phyloP scores from a whole-genome alignment of 2,329 filamentous ascomycete genomes.

The Chaetomium sp. region DNA sequence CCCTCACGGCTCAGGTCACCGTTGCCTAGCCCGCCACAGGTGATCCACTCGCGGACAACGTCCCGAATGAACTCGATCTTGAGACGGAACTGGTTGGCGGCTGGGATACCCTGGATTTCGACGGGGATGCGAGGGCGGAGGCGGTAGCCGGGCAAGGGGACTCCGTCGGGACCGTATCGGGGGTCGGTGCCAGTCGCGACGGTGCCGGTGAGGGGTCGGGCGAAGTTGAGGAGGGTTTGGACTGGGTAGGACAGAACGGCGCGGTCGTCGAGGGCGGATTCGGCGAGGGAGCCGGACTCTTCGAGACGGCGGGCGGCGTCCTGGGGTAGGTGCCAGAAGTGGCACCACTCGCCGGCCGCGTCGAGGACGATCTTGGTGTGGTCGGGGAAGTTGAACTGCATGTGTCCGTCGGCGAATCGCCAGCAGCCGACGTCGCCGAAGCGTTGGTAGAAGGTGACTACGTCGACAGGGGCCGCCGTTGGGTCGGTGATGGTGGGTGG shows the following conservation, averaged over 20 bases:
- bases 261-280: conserved; percentile 63
- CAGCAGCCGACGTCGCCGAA: conserved; percentile 76
- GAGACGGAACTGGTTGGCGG: conserved; percentile 64
- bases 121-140: conserved; percentile 55
- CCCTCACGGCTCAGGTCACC: conserved; percentile 50
- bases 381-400: conserved; percentile 81
- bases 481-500: conserved; percentile 35
- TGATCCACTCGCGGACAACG: conserved; percentile 65
- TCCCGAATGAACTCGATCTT: conserved; percentile 68
- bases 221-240: conserved; percentile 66
- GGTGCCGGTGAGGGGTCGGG: conserved; percentile 29
- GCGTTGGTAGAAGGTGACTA: conserved; percentile 76
- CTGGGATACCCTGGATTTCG: conserved; percentile 57
- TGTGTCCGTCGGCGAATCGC: conserved; percentile 72
- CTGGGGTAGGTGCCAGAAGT: conserved; percentile 70
- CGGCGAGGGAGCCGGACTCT: conserved; percentile 58
- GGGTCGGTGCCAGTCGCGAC: not conserved
- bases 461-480: conserved; percentile 43
- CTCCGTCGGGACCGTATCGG: not conserved
- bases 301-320: conserved; percentile 62
- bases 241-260: conserved; percentile 66
- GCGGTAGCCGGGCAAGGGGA: conserved; percentile 25
- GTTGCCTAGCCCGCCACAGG: conserved; percentile 63
- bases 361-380: conserved; percentile 81
- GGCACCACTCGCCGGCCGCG: conserved; percentile 65